Evolutionary conservation across 768 basidiomycete genomes (phyloP).

Genomic region (Phylloporus sp.): DNA sequence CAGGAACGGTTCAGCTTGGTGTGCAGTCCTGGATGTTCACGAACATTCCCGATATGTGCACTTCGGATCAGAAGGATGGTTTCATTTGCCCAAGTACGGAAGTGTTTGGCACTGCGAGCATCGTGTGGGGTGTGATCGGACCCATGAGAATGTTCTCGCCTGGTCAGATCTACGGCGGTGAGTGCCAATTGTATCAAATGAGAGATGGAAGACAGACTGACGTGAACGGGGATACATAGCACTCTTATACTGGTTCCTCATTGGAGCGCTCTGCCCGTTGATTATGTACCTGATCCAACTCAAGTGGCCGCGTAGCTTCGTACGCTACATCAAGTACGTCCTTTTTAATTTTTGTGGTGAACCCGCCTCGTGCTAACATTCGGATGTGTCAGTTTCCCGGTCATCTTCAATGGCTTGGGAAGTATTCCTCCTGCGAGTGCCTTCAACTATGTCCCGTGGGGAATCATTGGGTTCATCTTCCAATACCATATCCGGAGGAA

Average conservation of each 20-base stretch:
- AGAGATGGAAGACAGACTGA: background rate
- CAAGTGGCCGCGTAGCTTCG: slow-evolving; percentile 59
- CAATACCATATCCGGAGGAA: slow-evolving; percentile 55
- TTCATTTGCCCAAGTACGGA: slow-evolving; percentile 69
- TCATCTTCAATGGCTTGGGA: slow-evolving; percentile 53
- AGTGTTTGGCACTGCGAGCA: slow-evolving; percentile 74
- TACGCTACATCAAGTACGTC: slow-evolving; percentile 61
- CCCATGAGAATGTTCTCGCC: slow-evolving; percentile 65
- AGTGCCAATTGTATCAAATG: slow-evolving; percentile 1
- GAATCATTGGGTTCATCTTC: slow-evolving; percentile 61
- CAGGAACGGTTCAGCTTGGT: slow-evolving; percentile 64
- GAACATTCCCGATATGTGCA: slow-evolving; percentile 36
- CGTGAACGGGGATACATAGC: slow-evolving; percentile 8
- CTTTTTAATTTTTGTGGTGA: background rate
- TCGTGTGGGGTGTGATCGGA: slow-evolving; percentile 82
- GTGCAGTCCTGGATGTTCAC: slow-evolving; percentile 60
- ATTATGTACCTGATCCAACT: slow-evolving; percentile 48
- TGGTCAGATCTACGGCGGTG: slow-evolving; percentile 56
- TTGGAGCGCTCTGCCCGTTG: slow-evolving; percentile 62
- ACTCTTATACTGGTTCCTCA: slow-evolving; percentile 73
- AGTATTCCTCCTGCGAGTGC: slow-evolving; percentile 62
- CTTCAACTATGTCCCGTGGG: slow-evolving; percentile 64
- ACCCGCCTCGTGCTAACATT: background rate
- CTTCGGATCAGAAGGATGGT: slow-evolving; percentile 33
- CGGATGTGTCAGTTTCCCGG: slow-evolving; percentile 32